Conservation (phyloP, 2,329 filamentous ascomycete species). For the Shiraia sp. region DNA sequence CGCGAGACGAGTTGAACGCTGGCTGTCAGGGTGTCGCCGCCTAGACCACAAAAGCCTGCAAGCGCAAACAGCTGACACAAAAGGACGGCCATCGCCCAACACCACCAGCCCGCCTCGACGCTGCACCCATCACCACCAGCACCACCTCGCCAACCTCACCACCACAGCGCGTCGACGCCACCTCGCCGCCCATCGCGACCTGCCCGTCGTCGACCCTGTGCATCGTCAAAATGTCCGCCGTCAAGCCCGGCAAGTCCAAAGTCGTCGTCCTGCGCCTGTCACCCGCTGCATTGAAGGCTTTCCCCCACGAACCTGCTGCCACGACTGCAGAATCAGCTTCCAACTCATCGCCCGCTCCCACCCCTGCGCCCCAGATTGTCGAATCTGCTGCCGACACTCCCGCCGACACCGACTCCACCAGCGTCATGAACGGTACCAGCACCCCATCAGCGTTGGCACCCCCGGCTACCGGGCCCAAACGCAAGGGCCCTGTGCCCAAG, state of each 20-base stretch:
- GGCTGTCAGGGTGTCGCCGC: no score
- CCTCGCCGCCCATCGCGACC: slow-evolving; percentile 13
- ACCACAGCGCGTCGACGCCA: slow-evolving; percentile 10
- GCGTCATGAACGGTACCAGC: slow-evolving; percentile 34
- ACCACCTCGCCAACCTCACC: slow-evolving; percentile 11
- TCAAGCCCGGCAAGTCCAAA: slow-evolving; percentile 37
- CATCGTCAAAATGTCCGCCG: slow-evolving; percentile 36
- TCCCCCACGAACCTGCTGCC: slow-evolving; percentile 29
- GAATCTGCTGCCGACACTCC: slow-evolving; percentile 45
- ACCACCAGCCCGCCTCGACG: slow-evolving; percentile 3
- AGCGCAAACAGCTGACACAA: no score
- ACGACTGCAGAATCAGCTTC: slow-evolving; percentile 41
- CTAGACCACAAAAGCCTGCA: no score
- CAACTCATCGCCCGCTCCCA: slow-evolving; percentile 42
- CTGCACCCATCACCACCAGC: slow-evolving; percentile 13
- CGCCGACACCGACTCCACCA: slow-evolving; percentile 50
- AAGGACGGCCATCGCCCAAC: no score
- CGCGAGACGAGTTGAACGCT: no score
- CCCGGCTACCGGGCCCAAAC: slow-evolving; percentile 63
- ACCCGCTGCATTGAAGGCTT: slow-evolving; percentile 32
- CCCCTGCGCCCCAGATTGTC: slow-evolving; percentile 38
- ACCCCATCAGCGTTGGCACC: slow-evolving; percentile 49
- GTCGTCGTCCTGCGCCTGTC: slow-evolving; percentile 41
- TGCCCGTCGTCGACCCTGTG: slow-evolving; percentile 24
- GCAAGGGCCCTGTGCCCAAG: slow-evolving; percentile 71